These are phyloP conservation scores for Aspergillus transmontanensis DNA, from an alignment of 2,329 filamentous ascomycete genomes.

Conservation along the genomic window DNA sequence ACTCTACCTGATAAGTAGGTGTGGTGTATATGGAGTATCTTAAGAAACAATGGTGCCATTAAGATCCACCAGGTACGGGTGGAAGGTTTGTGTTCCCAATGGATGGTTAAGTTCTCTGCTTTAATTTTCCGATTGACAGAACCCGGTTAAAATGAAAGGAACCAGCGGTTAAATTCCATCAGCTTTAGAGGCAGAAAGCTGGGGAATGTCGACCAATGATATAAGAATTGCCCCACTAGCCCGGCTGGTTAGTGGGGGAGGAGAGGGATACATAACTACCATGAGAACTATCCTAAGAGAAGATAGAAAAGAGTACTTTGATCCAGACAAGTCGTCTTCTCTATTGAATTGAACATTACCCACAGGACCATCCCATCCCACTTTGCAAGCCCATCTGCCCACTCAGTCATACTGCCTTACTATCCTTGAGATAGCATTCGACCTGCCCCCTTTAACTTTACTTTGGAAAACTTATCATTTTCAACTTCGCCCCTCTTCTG, in stretches of 20 bases:
- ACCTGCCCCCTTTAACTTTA: not conserved
- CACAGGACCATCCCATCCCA: not conserved
- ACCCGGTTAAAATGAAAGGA: not conserved
- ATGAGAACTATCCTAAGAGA: not conserved
- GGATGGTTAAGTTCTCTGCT: too few species aligned
- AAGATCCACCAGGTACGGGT: too few species aligned
- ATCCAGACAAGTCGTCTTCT: not conserved
- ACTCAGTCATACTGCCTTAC: not conserved
- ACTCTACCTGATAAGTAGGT: too few species aligned
- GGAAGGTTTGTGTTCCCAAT: too few species aligned
- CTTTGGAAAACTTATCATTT: not conserved
- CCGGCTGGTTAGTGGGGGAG: not conserved
- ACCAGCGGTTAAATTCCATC: not conserved
- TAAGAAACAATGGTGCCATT: too few species aligned
- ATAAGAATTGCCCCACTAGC: not conserved
- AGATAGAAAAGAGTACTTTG: not conserved
- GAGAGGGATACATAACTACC: not conserved
- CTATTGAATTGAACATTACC: not conserved
- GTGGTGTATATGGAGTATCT: too few species aligned
- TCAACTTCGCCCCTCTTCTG: not conserved
- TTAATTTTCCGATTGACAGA: too few species aligned
- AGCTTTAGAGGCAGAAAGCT: not conserved
- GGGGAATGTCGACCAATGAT: not conserved
- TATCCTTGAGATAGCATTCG: not conserved
- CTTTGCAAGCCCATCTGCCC: not conserved